Evolutionary conservation across 2,329 filamentous ascomycete species (phyloP), one percentile per base, ranked within the genome.

Genomic region (Botryotinia calthae): DNA sequence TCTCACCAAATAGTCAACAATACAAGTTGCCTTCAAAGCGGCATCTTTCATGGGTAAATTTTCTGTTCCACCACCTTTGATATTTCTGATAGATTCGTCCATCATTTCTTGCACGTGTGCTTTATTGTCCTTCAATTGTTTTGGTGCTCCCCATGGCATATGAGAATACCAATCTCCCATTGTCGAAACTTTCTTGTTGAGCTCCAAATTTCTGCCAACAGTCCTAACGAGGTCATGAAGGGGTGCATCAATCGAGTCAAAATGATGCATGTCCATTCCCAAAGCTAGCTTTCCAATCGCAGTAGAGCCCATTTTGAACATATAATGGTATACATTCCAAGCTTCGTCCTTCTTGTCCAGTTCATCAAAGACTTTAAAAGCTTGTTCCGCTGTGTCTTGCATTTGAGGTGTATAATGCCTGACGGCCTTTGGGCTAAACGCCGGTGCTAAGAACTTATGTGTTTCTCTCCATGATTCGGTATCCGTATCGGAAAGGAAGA

Each of bases 261-360:
- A 86, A 70, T 86, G 85, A 14, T 83, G 73, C 68, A 86, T 81
- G 40, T 86, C 84, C 73, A 83, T 74, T 0, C 83, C 83, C 1
- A 86, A 79, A 0, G 81, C 82, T 20, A 86, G 74, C 74, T 85
- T 84, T 34, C 84, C 83, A 9, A 86, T 81, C 0, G 82, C 81
- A 63, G 83, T 81, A 0, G 84, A 84, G 0, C 80, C 83, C 0
- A 86, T 80, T 75, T 86, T 86, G 28, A 86, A 73, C 84, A 86
- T 86, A 73, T 85, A 85, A 61, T 83, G 82, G 68, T 86, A 86
- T 1, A 84, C 84, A 73, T 86, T 86, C 84, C 83, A 1, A 84
- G 78, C 20, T 79, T 82, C 76, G 79, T 64, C 51, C 48, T 62
- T 34, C 16, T 70, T 59, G 40, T 77, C 77, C 4, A 77, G 46